A percentile compares a stretch with the other conserved stretches of the same genome.
Evolutionary conservation across 306 rosid genomes (phyloP).

Genomic region (Vigna hirtella): DNA sequence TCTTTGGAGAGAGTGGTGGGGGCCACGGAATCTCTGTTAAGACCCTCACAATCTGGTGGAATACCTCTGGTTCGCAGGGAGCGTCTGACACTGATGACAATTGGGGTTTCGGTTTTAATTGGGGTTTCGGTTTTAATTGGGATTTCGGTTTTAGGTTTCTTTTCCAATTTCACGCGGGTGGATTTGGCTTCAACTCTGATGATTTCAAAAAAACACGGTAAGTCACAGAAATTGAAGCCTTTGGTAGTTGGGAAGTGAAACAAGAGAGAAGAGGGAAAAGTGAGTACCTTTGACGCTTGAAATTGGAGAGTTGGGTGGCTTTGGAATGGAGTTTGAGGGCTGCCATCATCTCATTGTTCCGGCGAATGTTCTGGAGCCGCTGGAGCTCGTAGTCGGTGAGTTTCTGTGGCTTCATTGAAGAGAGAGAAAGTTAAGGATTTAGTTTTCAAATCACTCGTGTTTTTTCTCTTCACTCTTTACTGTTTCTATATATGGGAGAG

Average conservation of each 20-base stretch:
- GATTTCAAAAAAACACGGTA: neutral
- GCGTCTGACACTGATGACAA: constrained; percentile 68
- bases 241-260: neutral
- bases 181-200: constrained; percentile 64
- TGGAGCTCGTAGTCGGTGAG: constrained; percentile 81
- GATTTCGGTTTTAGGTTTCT: constrained; percentile 61
- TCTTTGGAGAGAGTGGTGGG: neutral
- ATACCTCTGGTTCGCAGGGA: constrained; percentile 78
- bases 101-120: constrained; percentile 57
- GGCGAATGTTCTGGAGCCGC: constrained; percentile 90
- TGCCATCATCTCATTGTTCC: constrained; percentile 88
- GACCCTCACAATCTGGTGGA: constrained; percentile 61
- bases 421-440: constrained; percentile 35
- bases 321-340: constrained; percentile 75
- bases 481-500: neutral
- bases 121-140: constrained; percentile 58
- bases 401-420: constrained; percentile 61
- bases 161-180: constrained; percentile 49
- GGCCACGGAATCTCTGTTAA: constrained; percentile 33
- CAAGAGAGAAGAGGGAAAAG: neutral
- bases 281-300: constrained; percentile 73
- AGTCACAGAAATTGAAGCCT: neutral
- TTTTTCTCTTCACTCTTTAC: neutral
- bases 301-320: constrained; percentile 67
- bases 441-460: neutral